phyloP scores from a whole-genome alignment of 2,329 filamentous ascomycete species.

The Zelopaecilomyces penicillatus region DNA sequence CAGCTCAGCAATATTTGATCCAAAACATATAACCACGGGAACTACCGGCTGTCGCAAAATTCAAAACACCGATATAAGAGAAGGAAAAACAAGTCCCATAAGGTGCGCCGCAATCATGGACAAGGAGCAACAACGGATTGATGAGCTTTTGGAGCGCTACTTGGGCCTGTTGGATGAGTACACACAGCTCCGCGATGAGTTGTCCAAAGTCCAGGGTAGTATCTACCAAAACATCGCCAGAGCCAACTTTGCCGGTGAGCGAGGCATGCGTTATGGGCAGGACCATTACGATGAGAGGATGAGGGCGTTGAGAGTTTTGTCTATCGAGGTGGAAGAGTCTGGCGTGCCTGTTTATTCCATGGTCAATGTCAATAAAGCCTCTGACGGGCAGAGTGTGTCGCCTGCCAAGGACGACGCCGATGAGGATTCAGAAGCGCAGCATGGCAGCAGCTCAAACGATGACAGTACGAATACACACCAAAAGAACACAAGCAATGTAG shows the following conservation, averaged over 20 bases:
- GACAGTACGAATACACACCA: background rate
- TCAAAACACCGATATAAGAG: too few relatives aligned
- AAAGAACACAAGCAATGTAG: background rate
- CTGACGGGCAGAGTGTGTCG: too few relatives aligned
- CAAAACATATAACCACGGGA: too few relatives aligned
- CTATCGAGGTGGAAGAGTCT: slow-evolving; percentile 9
- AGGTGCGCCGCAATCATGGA: background rate
- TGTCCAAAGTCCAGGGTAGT: slow-evolving; percentile 45
- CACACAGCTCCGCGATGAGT: slow-evolving; percentile 45
- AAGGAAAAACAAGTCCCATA: too few relatives aligned
- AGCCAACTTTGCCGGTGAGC: slow-evolving; percentile 63
- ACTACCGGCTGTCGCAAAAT: too few relatives aligned
- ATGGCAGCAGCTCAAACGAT: background rate
- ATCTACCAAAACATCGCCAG: slow-evolving; percentile 58
- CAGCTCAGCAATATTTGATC: too few relatives aligned
- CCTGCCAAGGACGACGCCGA: background rate
- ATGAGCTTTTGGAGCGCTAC: slow-evolving; percentile 56
- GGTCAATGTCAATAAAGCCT: background rate
- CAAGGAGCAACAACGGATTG: slow-evolving; percentile 37
- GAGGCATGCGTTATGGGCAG: slow-evolving; percentile 55
- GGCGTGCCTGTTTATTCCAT: slow-evolving; percentile 14
- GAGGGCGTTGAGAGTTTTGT: slow-evolving; percentile 47
- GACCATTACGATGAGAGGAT: slow-evolving; percentile 69
- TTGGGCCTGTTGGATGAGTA: slow-evolving; percentile 60
- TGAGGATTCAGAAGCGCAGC: background rate